Percentiles rank a stretch among this genome's conserved stretches.
Evolutionary conservation across 176 grass and related monocot genomes (phyloP).

Genomic region (Hyparrhenia diplandra): DNA sequence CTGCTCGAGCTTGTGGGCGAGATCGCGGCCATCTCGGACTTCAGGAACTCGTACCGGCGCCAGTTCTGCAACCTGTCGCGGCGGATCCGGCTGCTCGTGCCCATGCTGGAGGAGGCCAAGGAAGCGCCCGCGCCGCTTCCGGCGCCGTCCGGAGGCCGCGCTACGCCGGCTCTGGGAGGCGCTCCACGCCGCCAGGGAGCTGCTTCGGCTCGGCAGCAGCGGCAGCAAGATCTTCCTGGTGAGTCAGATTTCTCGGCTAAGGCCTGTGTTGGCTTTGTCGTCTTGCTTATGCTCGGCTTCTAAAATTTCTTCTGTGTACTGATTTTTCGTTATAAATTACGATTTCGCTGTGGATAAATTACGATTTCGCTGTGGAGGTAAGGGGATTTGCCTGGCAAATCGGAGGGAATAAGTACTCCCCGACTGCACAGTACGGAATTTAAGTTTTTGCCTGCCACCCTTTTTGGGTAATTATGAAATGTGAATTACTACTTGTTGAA

Average conservation of each 20-base stretch:
- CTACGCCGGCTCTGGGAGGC: constrained; percentile 54
- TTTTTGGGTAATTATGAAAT: background rate
- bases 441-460: background rate
- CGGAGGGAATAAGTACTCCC: background rate
- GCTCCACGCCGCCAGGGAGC: constrained; percentile 52
- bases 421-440: background rate
- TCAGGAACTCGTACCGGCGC: constrained; percentile 74
- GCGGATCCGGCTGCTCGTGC: constrained; percentile 86
- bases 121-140: constrained; percentile 49
- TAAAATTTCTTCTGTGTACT: constrained; percentile 1
- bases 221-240: constrained; percentile 99
- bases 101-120: constrained; percentile 94
- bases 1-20: constrained; percentile 49
- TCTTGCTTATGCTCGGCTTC: background rate
- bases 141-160: constrained; percentile 23
- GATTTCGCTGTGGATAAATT: too few relatives aligned
- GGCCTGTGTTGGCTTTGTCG: constrained; percentile 1
- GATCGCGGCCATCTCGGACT: constrained; percentile 66
- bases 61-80: constrained; percentile 84
- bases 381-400: constrained; percentile 12
- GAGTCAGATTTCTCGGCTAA: constrained; percentile 24
- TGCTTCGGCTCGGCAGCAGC: constrained; percentile 64
- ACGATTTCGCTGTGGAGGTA: background rate
- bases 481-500: background rate
- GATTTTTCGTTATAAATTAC: too few relatives aligned